Percentiles rank a stretch among this genome's conserved stretches.
Evolutionary conservation across 768 basidiomycete genomes (phyloP).

Genomic region (Pulveroboletus ravenelii): DNA sequence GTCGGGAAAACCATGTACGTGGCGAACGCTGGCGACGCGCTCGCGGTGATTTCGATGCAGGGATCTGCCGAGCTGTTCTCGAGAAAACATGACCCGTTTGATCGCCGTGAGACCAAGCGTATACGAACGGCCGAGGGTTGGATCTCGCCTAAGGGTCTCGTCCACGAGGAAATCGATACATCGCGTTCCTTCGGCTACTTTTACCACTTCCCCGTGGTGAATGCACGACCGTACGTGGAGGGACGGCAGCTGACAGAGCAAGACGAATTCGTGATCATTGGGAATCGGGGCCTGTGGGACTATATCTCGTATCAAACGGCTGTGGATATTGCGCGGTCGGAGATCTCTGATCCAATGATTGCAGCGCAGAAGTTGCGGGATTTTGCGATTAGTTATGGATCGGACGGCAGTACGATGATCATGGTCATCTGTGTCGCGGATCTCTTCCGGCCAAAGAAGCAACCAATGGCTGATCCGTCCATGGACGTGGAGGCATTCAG

Average conservation of each 20-base stretch:
- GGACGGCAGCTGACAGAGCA: slow-evolving; percentile 66
- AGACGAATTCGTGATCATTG: slow-evolving; percentile 96
- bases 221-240: slow-evolving; percentile 78
- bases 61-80: slow-evolving; percentile 75
- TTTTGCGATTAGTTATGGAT: slow-evolving; percentile 95
- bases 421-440: slow-evolving; percentile 90
- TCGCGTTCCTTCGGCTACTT: slow-evolving; percentile 95
- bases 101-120: slow-evolving; percentile 76
- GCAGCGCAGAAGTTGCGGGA: slow-evolving; percentile 97
- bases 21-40: slow-evolving; percentile 84
- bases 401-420: slow-evolving; percentile 92
- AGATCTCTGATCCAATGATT: slow-evolving; percentile 68
- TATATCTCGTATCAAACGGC: slow-evolving; percentile 92
- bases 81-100: slow-evolving; percentile 83
- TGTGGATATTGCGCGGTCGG: slow-evolving; percentile 87
- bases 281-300: slow-evolving; percentile 91
- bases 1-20: slow-evolving; percentile 75
- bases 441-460: slow-evolving; percentile 58
- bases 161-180: slow-evolving; percentile 88
- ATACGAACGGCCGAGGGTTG: slow-evolving; percentile 92
- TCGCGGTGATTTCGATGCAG: slow-evolving; percentile 79
- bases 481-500: slow-evolving; percentile 36
- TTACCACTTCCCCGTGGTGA: slow-evolving; percentile 84
- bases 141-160: slow-evolving; percentile 84
- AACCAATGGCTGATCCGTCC: slow-evolving; percentile 29